A percentile compares a stretch with the other conserved stretches of the same genome.
Evolutionary conservation across 768 basidiomycete species (phyloP).

Genomic region (Agaricus blazei): DNA sequence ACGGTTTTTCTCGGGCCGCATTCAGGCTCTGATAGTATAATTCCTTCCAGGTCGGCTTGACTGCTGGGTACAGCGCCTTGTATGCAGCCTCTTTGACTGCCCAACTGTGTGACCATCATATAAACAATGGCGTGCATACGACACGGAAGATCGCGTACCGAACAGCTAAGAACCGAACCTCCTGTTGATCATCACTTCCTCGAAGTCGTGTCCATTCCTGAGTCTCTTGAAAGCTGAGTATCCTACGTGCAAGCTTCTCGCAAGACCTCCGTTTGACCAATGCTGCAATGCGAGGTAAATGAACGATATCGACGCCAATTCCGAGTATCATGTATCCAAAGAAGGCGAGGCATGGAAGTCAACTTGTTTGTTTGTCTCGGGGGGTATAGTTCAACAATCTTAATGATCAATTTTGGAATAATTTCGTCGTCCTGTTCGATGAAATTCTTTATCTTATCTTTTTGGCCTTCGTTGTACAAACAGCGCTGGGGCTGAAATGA

Average conservation of each 20-base stretch:
- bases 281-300: slow-evolving; percentile 57
- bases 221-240: slow-evolving; percentile 52
- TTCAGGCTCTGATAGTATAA: slow-evolving; percentile 42
- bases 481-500: slow-evolving; percentile 15
- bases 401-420: neutral
- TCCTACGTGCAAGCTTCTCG: slow-evolving; percentile 48
- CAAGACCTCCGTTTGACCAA: slow-evolving; percentile 46
- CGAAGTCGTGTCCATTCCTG: slow-evolving; percentile 32
- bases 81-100: slow-evolving; percentile 82
- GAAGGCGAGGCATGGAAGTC: neutral
- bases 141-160: slow-evolving; percentile 37
- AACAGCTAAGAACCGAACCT: slow-evolving; percentile 59
- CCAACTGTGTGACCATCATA: slow-evolving; percentile 46
- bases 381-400: slow-evolving; percentile 2
- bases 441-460: neutral
- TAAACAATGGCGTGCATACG: neutral
- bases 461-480: neutral
- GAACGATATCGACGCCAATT: slow-evolving; percentile 71
- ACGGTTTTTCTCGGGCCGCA: slow-evolving; percentile 28
- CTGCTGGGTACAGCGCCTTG: slow-evolving; percentile 70
- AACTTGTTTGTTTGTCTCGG: slow-evolving; percentile 1
- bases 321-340: slow-evolving; percentile 58
- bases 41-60: slow-evolving; percentile 71
- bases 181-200: slow-evolving; percentile 15
- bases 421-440: neutral